A percentile compares a stretch with the other conserved stretches of the same genome.
These are phyloP conservation scores for Beverwykella pulmonaria DNA, from an alignment of 495 filamentous ascomycete genomes.

Conservation along the genomic window DNA sequence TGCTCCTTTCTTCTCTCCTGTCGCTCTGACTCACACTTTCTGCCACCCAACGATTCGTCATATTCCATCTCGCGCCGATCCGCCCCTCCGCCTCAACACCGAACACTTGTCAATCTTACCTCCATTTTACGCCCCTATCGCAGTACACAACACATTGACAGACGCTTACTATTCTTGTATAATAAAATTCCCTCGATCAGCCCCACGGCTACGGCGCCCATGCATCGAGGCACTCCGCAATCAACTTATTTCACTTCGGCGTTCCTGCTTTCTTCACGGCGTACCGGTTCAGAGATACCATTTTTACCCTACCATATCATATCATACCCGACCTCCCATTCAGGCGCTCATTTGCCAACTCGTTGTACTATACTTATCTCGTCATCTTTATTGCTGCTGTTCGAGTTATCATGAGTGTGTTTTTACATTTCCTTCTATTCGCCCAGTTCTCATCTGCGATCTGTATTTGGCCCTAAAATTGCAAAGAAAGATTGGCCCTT, in stretches of 20 bases:
- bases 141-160: too few relatives aligned
- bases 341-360: slow-evolving; percentile 31
- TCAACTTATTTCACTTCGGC: neutral
- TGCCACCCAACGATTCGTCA: slow-evolving; percentile 8
- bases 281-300: slow-evolving; percentile 25
- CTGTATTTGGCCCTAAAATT: too few relatives aligned
- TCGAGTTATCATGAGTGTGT: slow-evolving; percentile 10
- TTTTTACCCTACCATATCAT: neutral
- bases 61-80: neutral
- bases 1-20: slow-evolving; percentile 6
- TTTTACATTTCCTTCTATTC: slow-evolving; percentile 6
- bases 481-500: neutral
- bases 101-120: neutral
- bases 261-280: slow-evolving; percentile 5
- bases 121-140: neutral
- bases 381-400: neutral
- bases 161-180: slow-evolving; percentile 30
- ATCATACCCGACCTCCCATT: slow-evolving; percentile 18
- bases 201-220: slow-evolving; percentile 19
- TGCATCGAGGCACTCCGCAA: slow-evolving; percentile 10
- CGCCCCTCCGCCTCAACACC: neutral
- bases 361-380: slow-evolving; percentile 32
- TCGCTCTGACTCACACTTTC: slow-evolving; percentile 29
- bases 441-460: too few relatives aligned
- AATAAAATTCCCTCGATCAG: slow-evolving; percentile 32